These are phyloP conservation scores for Aegilops sharonensis DNA, from an alignment of 176 grass and related monocot genomes.

Conservation along the genomic window DNA sequence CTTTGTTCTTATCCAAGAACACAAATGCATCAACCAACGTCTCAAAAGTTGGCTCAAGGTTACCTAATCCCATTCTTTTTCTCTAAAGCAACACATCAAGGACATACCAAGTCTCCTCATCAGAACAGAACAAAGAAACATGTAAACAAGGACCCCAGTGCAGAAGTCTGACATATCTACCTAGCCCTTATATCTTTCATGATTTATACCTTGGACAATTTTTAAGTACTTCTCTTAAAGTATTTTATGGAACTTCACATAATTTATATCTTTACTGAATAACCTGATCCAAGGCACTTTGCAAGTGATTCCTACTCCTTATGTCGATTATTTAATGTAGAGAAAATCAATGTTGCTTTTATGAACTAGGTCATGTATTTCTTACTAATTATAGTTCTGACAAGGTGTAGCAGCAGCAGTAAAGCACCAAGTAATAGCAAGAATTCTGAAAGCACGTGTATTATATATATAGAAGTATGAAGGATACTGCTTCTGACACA, in stretches of 20 bases:
- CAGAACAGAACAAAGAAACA: neutral
- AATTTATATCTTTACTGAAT: neutral
- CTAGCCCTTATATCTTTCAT: neutral
- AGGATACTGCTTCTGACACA: conserved; percentile 89
- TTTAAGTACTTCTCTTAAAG: neutral
- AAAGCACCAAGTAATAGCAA: neutral
- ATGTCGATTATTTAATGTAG: neutral
- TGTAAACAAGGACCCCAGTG: neutral
- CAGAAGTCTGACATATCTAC: neutral
- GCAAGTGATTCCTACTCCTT: neutral
- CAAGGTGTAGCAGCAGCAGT: neutral
- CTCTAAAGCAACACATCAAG: conserved; percentile 64
- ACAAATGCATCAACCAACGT: conserved; percentile 91
- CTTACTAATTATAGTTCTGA: neutral
- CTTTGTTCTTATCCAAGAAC: conserved; percentile 98
- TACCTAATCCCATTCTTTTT: conserved; percentile 75
- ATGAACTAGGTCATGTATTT: neutral
- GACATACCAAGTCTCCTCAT: neutral
- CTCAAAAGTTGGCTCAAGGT: conserved; percentile 85
- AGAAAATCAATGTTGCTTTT: neutral
- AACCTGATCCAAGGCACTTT: neutral
- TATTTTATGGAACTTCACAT: neutral
- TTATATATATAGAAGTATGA: conserved; percentile 6
- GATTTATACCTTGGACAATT: neutral
- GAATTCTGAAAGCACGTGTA: neutral